These are phyloP conservation scores for Eragrostis curvula DNA, from an alignment of 176 grass and related monocot genomes.

Conservation along the genomic window DNA sequence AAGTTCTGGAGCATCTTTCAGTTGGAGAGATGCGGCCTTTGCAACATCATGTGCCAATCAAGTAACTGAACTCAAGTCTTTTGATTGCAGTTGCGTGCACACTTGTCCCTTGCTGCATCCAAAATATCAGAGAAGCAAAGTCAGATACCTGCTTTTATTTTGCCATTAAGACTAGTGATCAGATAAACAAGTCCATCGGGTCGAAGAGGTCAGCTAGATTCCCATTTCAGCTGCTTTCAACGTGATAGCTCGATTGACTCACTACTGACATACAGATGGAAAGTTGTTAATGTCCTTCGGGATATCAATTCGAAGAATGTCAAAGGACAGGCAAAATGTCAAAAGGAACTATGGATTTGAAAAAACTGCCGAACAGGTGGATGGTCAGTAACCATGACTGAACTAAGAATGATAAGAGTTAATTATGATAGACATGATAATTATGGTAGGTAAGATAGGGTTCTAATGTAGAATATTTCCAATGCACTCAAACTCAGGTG, in stretches of 20 bases:
- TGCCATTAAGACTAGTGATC: constrained; percentile 15
- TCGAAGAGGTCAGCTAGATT: constrained; percentile 29
- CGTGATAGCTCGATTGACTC: not conserved
- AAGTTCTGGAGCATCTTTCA: constrained; percentile 16
- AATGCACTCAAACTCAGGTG: not conserved
- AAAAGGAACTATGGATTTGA: constrained; percentile 18
- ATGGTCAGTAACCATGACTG: constrained; percentile 32
- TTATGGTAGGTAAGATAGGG: constrained; percentile 41
- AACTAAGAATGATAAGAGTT: constrained; percentile 15
- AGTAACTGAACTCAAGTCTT: constrained; percentile 2
- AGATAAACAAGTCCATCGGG: constrained; percentile 40
- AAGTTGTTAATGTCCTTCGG: not conserved
- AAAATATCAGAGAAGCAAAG: constrained; percentile 11
- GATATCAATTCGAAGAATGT: constrained; percentile 23
- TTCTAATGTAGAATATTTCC: not conserved
- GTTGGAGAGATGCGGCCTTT: constrained; percentile 19
- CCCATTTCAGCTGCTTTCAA: constrained; percentile 22
- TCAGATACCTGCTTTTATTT: constrained; percentile 29
- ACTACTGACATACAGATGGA: constrained; percentile 1
- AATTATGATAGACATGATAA: not conserved
- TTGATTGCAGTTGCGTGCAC: not conserved
- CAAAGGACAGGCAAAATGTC: constrained; percentile 23
- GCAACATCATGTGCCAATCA: not conserved
- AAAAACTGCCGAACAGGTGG: constrained; percentile 38
- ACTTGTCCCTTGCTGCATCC: not conserved